Conservation (phyloP, 1,284 basidiomycete genomes). For the Ustilago vetiveriae region DNA sequence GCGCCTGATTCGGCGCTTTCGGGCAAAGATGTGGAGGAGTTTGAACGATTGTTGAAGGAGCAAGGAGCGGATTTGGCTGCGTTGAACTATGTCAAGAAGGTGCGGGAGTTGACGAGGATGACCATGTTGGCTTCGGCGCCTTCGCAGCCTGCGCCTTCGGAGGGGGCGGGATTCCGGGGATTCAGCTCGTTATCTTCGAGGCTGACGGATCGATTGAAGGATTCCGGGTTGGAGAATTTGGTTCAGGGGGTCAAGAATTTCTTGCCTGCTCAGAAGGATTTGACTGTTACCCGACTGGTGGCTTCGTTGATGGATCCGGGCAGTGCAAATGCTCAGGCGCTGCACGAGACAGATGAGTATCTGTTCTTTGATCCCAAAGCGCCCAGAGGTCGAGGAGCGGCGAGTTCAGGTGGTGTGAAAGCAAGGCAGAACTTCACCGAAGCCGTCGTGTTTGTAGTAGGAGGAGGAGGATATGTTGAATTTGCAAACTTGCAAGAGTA, state of each 20-base stretch:
- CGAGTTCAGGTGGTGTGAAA: conserved; percentile 28
- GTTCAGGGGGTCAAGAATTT: conserved; percentile 99
- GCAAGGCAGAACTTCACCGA: conserved; percentile 77
- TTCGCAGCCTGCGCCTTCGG: conserved; percentile 67
- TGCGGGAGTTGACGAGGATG: conserved; percentile 95
- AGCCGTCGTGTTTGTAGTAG: conserved; percentile 92
- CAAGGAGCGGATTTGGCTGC: conserved; percentile 80
- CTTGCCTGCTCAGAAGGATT: conserved; percentile 91
- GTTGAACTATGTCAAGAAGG: conserved; percentile 90
- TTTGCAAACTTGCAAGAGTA: conserved; percentile 81
- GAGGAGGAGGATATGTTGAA: conserved; percentile 96
- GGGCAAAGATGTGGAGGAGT: conserved; percentile 85
- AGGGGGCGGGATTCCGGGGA: conserved; percentile 76
- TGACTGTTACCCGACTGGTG: conserved; percentile 88
- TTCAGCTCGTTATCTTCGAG: conserved; percentile 80
- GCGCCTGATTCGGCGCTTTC: conserved; percentile 80
- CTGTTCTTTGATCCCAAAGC: conserved; percentile 84
- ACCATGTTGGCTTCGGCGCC: conserved; percentile 84
- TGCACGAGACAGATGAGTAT: conserved; percentile 89
- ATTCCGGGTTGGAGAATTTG: conserved; percentile 89
- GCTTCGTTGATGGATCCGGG: conserved; percentile 98
- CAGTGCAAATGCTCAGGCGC: conserved; percentile 76
- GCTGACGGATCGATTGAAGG: conserved; percentile 85
- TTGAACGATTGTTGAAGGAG: conserved; percentile 71
- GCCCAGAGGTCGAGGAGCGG: conserved; percentile 42